Evolutionary conservation across 306 rosid genomes (phyloP).

Genomic region (Arachis stenosperma): DNA sequence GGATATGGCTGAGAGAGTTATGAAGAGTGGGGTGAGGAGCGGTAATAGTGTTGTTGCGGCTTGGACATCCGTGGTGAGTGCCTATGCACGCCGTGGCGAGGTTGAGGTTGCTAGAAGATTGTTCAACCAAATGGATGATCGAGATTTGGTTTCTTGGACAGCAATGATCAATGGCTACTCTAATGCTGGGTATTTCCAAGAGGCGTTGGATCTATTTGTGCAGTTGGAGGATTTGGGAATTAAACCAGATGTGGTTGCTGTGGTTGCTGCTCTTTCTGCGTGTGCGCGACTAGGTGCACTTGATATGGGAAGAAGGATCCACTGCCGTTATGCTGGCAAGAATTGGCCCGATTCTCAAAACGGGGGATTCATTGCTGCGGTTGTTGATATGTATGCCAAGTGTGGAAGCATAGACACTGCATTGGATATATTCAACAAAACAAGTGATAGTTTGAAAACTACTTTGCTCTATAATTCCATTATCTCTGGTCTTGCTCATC

Average conservation of each 20-base stretch:
- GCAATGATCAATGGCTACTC: conserved; percentile 52
- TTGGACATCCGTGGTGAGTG: conserved; percentile 52
- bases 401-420: conserved; percentile 51
- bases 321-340: conserved; percentile 44
- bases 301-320: conserved; percentile 53
- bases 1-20: conserved; percentile 45
- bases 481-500: conserved; percentile 61
- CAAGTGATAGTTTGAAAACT: conserved; percentile 38
- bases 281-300: conserved; percentile 51
- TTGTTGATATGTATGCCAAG: conserved; percentile 56
- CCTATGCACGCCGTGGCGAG: conserved; percentile 45
- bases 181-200: conserved; percentile 41
- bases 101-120: conserved; percentile 47
- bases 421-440: conserved; percentile 45
- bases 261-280: conserved; percentile 49
- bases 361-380: conserved; percentile 40
- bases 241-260: conserved; percentile 43
- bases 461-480: conserved; percentile 47
- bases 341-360: conserved; percentile 20
- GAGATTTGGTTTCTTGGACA: conserved; percentile 50
- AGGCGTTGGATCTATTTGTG: conserved; percentile 52
- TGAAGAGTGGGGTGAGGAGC: conserved; percentile 13
- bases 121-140: conserved; percentile 44
- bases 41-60: conserved; percentile 37
- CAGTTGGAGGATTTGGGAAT: conserved; percentile 44